Base-by-base conservation (phyloP, 257 asterid species). In the Orobanche coerulescens region DNA sequence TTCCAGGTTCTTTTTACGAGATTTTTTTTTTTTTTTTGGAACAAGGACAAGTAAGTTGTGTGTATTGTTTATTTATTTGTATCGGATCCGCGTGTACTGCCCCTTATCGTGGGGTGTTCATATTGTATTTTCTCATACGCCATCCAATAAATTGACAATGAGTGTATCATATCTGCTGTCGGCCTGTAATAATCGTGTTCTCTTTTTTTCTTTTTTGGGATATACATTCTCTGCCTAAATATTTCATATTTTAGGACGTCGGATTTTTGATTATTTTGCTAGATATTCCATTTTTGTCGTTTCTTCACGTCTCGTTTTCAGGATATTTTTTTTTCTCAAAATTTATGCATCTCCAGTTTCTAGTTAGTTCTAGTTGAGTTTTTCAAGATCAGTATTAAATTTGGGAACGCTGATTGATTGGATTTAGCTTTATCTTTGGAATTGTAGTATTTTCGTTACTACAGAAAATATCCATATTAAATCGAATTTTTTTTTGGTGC, bases 141-240 rank as follows among this genome's bases (percentile, higher is more conserved):
- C 37, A 44, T 59, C 40, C 63, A 75, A 73, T 75, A 75, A 78
- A 50, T 15, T 66, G 56, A 59, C 63, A 44, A 16, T 64, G 62
- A 48, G 39, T 65, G 67, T 71, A 65, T 33, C 62, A 26, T 63
- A 18, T 60, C 15, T 25, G 12, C 15, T 25, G 12, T 34, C 56
- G 65, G 31, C 31, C 44, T 44, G 30, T 26, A 49, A 68, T 36
- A 4, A 23, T 6, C 15, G 19, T 59, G 36, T 59, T 24, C 39
- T 59, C 25, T 13, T 43, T 7, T 47, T 31, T 6, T 5, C n/a
- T n/a, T n/a, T n/a, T n/a, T n/a, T n/a, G n/a, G n/a, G n/a, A n/a
- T n/a, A n/a, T n/a, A n/a, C n/a, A n/a, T n/a, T n/a, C n/a, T 36
- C 20, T 2, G n/a, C 37, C 31, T 50, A 5, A 16, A 18, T 4